Evolutionary conservation across 176 grass and related monocot species (phyloP), one percentile per base, ranked within the genome.

Genomic region (Musa schizocarpa): DNA sequence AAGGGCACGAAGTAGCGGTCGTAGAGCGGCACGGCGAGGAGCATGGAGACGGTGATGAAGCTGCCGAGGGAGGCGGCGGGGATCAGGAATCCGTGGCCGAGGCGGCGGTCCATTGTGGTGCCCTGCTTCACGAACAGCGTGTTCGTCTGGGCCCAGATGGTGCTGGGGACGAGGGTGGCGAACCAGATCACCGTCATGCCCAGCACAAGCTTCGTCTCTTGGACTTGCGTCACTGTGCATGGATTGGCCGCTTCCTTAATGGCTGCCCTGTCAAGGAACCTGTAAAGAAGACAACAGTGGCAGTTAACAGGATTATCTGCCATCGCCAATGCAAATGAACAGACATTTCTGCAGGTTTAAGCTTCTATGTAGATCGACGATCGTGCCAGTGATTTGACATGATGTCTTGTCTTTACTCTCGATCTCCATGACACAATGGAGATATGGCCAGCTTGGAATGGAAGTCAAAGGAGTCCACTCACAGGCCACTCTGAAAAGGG

Each of bases 81-180:
- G 54, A 93, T 22, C 43, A 34, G 74, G 53, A 93, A 87, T 26
- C 74, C 72, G 12, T 53, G 6, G 53, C 72, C 68, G 11, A 29
- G 55, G 77, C 63, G 71, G 19, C 89, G 78, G 81, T 92, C 84
- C 24, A 92, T 79, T 57, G 87, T 92, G 69, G 79, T 87, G 68
- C 90, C 90, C 78, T 92, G 90, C 79, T 92, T 89, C 23, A 92
- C 84, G 78, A 89, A 92, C 27, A 92, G 86, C 4, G 90, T 92
- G 81, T 92, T 92, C 50, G 82, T 76, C 65, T 92, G 89, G 3
- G 90, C 86, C 80, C 80, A 89, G 72, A 92, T 80, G 68, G 90
- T 92, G 81, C 82, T 79, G 2, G 90, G 90, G 74, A 92, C 53
- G 26, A 92, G 82, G 53, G 90, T 89, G 72, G 74, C 48, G 49